phyloP scores from a whole-genome alignment of 345 rosid species.

The Rhizophora apiculata region DNA sequence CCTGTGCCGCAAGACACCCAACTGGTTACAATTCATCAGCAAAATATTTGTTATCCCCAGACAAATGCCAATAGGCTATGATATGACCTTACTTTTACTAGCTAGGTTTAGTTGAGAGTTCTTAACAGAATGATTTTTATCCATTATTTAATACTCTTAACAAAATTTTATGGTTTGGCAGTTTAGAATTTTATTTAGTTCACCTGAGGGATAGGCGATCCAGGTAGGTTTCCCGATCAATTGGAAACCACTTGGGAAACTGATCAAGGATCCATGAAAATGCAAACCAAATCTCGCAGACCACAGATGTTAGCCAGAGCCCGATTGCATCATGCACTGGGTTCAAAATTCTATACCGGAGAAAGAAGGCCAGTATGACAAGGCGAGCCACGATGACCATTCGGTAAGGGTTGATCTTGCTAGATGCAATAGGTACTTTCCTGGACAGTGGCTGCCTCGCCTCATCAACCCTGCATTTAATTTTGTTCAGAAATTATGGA shows the following conservation, averaged over 20 bases:
- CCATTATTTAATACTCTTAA: too few species aligned
- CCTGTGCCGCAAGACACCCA: conserved; percentile 28
- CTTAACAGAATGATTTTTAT: too few species aligned
- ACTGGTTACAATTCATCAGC: background rate
- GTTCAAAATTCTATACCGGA: conserved; percentile 78
- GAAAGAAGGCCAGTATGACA: conserved; percentile 66
- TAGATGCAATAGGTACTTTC: conserved; percentile 91
- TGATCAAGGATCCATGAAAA: conserved; percentile 97
- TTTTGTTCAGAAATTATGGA: conserved; percentile 6
- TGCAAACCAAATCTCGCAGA: conserved; percentile 96
- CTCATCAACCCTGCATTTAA: conserved; percentile 70
- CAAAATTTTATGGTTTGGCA: too few species aligned
- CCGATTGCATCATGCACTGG: conserved; percentile 87
- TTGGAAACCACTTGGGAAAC: conserved; percentile 94
- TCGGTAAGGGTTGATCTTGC: conserved; percentile 89
- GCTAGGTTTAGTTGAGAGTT: too few species aligned
- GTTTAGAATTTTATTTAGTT: background rate
- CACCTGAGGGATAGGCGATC: conserved; percentile 88
- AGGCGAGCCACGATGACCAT: conserved; percentile 95
- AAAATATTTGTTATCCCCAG: background rate
- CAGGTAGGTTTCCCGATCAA: conserved; percentile 89
- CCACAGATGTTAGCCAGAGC: conserved; percentile 86
- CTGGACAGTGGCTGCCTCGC: conserved; percentile 89
- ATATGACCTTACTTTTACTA: background rate
- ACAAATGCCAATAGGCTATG: background rate